Base-by-base conservation (phyloP, 2,329 filamentous ascomycete species). In the Domatiomyces globalis region DNA sequence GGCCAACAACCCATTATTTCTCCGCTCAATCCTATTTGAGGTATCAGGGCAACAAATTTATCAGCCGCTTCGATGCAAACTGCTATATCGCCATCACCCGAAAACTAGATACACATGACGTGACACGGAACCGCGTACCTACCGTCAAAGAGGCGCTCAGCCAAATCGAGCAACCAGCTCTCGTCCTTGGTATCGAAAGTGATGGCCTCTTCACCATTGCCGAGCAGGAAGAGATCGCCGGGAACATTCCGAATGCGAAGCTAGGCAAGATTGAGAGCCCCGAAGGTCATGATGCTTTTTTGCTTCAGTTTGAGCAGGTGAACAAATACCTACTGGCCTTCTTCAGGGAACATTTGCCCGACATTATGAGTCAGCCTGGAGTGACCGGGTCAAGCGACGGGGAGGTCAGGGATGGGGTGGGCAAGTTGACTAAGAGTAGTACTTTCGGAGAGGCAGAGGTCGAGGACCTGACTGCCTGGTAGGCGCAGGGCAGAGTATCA, bases 21-120 rank as follows among this genome's bases (percentile, higher is more conserved):
- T 96, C 92, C 0, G 92, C 92, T 0, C 92, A 98, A 67, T 95
- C 89, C 0, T 98, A 98, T 68, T 78, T 98, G 44, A 85, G 92
- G 18, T 98, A 98, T 68, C 92, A 98, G 69, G 90, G 88, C 51
- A 79, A 84, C 61, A 98, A 98, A 68, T 98, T 98, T 62, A 92
- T 96, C 61, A 88, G 86, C 67, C 85, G 92, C 8, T 98, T 96
- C 67, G 92, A 98, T 68, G 87, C 88, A 62, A 98, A 98, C 67
- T 98, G 92, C 71, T 98, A 98, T 71, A 96, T 98, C 60, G 89
- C 92, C 59, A 95, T 98, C 68, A 96, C 92, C 4, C 84, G 92
- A 62, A 98, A 98, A 69, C 79, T 98, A 15, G 92, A 98, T 66
- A 96, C 92, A 0, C 92, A 98, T 67, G 92, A 98, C 65, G 81